Evolutionary conservation across 2,329 filamentous ascomycete species (phyloP), one percentile per base, ranked within the genome.

Genomic region (Neocucurbitaria cava): DNA sequence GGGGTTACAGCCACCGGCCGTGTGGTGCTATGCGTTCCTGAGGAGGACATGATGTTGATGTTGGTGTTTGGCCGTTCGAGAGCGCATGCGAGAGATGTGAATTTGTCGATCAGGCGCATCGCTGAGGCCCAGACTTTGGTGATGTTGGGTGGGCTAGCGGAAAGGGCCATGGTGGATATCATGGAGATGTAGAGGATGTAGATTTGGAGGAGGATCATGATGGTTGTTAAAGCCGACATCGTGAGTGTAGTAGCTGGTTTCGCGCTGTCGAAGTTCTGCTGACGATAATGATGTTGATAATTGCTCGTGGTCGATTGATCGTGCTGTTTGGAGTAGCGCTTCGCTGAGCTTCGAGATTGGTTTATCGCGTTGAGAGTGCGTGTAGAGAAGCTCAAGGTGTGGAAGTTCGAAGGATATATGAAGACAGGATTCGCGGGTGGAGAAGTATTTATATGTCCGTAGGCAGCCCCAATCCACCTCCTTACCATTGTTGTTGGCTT

Each of bases 401-500:
- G 26, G 23, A 23, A 40, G 38, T 4, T n/a, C 13, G 20, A 40
- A 24, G 3, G 9, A 18, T 43, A 24, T 43, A 13, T 43, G 20
- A 15, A 24, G 21, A 40, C 11, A 3, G 15, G 38, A 23, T 5
- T 2, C 21, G 15, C 24, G 4, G 18, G 7, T 11, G 38, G 38
- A n/a, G n/a, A n/a, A n/a, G n/a, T n/a, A n/a, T 40, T 40, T 23
- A 40, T 40, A 40, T 24, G 21, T 24, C 18, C 11, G 20, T 20
- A 7, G 23, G 9, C 13, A 36, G n/a, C 24, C 7, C 9, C 24
- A 36, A 1, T 18, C n/a, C n/a, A 10, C 9, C 7, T 31, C n/a
- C 10, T 35, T 54, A 17, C 39, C 26, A 49, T 49, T 54, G 52
- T 54, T 31, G n/a, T 30, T 40, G 2, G 26, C 46, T 54, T 49